Conservation (phyloP, 139 green algal species). For the Microglena sp. region DNA sequence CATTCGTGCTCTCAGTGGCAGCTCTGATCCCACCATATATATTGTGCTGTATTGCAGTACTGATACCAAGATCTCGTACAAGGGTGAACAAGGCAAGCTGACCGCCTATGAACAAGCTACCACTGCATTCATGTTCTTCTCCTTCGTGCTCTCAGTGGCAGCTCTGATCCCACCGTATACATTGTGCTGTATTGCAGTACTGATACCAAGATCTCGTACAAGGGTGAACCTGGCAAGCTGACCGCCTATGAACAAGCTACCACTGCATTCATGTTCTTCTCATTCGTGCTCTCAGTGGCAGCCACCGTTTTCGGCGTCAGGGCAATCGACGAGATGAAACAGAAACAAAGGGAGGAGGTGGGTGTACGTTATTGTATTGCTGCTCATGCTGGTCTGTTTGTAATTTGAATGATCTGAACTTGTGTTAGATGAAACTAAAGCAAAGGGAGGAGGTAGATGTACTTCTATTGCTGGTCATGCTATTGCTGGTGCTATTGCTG, state of each 20-base stretch:
- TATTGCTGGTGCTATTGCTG: too few relatives aligned
- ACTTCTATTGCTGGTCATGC: too few relatives aligned
- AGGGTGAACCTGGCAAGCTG: conserved; percentile 36
- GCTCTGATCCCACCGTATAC: not conserved
- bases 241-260: conserved; percentile 48
- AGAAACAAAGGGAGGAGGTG: conserved; percentile 49
- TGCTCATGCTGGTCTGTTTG: not conserved
- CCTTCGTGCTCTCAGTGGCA: conserved; percentile 54
- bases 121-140: conserved; percentile 63
- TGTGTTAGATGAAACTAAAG: not conserved
- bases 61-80: conserved; percentile 28
- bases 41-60: conserved; percentile 27
- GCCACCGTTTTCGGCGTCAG: conserved; percentile 28
- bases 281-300: conserved; percentile 44
- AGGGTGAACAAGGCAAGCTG: conserved; percentile 35
- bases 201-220: conserved; percentile 28
- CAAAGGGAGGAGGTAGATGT: not conserved
- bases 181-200: conserved; percentile 27
- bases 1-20: conserved; percentile 53
- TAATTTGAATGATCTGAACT: too few relatives aligned
- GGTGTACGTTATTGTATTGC: not conserved
- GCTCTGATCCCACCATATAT: not conserved
- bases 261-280: conserved; percentile 63
- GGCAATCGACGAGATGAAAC: conserved; percentile 40
- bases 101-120: conserved; percentile 48